Percentiles rank a stretch among this genome's conserved stretches.
Evolutionary conservation across 2,329 filamentous ascomycete species (phyloP).

Genomic region (Penicillium freii): DNA sequence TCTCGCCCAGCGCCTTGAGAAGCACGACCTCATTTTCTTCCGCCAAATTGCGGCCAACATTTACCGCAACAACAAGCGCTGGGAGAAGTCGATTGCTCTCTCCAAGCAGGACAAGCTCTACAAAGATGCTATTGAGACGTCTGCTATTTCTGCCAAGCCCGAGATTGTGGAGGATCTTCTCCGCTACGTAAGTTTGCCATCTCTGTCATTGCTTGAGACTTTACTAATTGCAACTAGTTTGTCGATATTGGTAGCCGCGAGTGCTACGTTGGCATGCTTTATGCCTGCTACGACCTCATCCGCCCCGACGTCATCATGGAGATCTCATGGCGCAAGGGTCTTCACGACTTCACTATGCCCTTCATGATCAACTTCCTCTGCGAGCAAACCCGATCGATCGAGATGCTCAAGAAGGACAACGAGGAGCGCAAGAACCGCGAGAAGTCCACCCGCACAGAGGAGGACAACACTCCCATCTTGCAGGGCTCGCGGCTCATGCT

Average conservation of each 20-base stretch:
- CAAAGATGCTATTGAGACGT: slow-evolving; percentile 98
- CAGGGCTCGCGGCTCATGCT: slow-evolving; percentile 89
- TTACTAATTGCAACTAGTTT: slow-evolving; percentile 63
- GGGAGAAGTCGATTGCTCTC: slow-evolving; percentile 97
- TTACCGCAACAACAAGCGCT: slow-evolving; percentile 99
- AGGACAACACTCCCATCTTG: slow-evolving; percentile 91
- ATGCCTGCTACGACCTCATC: slow-evolving; percentile 96
- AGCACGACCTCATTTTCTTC: slow-evolving; percentile 98
- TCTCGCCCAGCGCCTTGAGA: slow-evolving; percentile 86
- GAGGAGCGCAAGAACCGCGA: slow-evolving; percentile 79
- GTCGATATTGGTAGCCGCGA: slow-evolving; percentile 98
- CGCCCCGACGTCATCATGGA: slow-evolving; percentile 90
- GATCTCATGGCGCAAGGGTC: slow-evolving; percentile 92
- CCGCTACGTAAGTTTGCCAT: slow-evolving; percentile 76
- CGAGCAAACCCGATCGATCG: slow-evolving; percentile 84
- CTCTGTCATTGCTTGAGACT: neutral
- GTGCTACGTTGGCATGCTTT: slow-evolving; percentile 99
- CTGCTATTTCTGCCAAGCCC: slow-evolving; percentile 83
- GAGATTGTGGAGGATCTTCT: slow-evolving; percentile 95
- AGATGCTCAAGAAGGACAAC: slow-evolving; percentile 87
- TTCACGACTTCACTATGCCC: slow-evolving; percentile 97
- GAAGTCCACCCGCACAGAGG: slow-evolving; percentile 77
- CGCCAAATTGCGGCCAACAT: slow-evolving; percentile 97
- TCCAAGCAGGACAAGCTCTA: slow-evolving; percentile 99
- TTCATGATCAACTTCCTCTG: slow-evolving; percentile 99